Evolutionary conservation across 129 eudicot species (phyloP), one percentile per base, ranked within the genome.

Genomic region (Artemisia argyi): DNA sequence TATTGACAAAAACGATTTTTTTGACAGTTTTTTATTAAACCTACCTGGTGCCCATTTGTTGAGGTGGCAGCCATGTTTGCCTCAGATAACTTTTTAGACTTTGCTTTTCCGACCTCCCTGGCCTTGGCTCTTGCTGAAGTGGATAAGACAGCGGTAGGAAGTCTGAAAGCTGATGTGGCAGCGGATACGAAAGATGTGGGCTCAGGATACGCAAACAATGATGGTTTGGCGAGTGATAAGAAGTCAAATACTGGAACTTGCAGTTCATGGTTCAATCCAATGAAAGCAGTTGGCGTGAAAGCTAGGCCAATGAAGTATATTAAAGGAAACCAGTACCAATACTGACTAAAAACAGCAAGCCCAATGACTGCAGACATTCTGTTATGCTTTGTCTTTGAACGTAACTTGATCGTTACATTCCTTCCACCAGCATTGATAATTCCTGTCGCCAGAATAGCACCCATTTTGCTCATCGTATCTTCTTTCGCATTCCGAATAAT

Each of bases 401-500:
- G 92, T 66, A 92, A 49, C 76, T 88, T 89, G 20, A 92, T 92
- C 4, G 98, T 89, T 50, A 92, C 98, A 71, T 92, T 92, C 78
- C 98, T 85, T 60, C 98, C 98, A 52, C 98, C 96, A 16, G 98
- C 98, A 82, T 92, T 96, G 5, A 92, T 85, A 50, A 92, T 92
- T 55, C 98, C 96, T 4, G 96, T 86, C 53, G 98, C 98, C 44
- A 92, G 74, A 74, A 92, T 92, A 47, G 98, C 98, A 24, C 98
- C 98, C 98, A 92, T 92, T 82, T 92, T 92, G 83, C 98, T 92
- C 90, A 85, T 89, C 13, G 92, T 92, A 61, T 92, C 98, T 87
- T 92, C 98, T 70, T 92, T 96, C 77, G 85, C 87, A 66, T 92
- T 95, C 28, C 81, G 87, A 76, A 92, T 89, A 4, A 92, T 89